Evolutionary conservation across 208 protist genomes (phyloP), one percentile per base, ranked within the genome.

Genomic region (Wallacemonas sp.): DNA sequence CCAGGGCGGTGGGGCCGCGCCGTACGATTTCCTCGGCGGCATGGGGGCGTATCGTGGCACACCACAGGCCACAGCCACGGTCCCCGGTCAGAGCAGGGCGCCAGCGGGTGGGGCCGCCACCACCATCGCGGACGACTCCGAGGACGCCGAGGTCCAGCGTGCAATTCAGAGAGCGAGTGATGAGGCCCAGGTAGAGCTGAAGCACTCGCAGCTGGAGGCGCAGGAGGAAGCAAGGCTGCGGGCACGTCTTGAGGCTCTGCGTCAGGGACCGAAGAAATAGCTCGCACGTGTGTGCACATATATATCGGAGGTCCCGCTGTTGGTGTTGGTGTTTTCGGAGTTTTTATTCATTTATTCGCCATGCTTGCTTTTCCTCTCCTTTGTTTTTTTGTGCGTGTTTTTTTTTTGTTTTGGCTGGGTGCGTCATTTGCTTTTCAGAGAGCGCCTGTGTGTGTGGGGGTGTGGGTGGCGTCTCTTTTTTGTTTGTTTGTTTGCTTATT

Each of bases 1-100:
- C 46, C 68, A 78, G 5, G 39, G 55, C 12, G 69, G 65, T 24
- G 49, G 49, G 36, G 55, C 47, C 29, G 27, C 72, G 43, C 83
- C 83, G 9, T 74, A 78, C 38, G 81, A 91, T 67, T 88, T 91
- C 54, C 66, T 84, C 12, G 79, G 78, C 12, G 79, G 76, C 17
- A 49, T 70, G 23, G 74, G 62, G 2, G 70, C 64, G 41, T 62
- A 55, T 41, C 36, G 30, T 57, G 48, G 44, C 24, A 44, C 21
- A n/a, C 36, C 2, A n/a, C 46, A 65, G 14, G 27, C 54, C 34
- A 70, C 24, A 38, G 43, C 30, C 12, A 54, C 21, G 2, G 39
- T n/a, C n/a, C n/a, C n/a, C n/a, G n/a, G n/a, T n/a, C n/a, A n/a
- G n/a, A n/a, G n/a, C n/a, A n/a, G n/a, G n/a, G n/a, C n/a, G n/a